A percentile compares a stretch with the other conserved stretches of the same genome.
These are phyloP conservation scores for Ganoderma lingzhi DNA, from an alignment of 1,284 basidiomycete genomes.

Conservation along the genomic window DNA sequence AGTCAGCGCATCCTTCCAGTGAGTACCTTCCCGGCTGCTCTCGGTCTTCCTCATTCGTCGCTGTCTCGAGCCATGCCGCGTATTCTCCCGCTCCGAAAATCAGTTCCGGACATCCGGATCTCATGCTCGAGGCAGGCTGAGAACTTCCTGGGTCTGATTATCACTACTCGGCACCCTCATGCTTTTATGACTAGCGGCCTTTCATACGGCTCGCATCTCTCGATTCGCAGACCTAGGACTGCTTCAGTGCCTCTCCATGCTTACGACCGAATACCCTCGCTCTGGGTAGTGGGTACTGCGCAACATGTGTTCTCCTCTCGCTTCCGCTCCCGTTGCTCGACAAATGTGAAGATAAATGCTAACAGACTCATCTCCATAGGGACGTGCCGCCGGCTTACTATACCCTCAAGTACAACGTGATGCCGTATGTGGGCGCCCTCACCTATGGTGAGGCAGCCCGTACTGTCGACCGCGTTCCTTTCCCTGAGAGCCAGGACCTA, in stretches of 20 bases:
- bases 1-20: slow-evolving; percentile 82
- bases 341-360: slow-evolving; percentile 22
- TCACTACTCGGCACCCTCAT: slow-evolving; percentile 7
- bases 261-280: not conserved
- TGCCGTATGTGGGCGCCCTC: slow-evolving; percentile 88
- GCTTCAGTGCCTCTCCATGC: not conserved
- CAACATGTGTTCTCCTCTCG: slow-evolving; percentile 3
- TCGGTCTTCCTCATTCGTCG: slow-evolving; percentile 8
- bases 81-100: not conserved
- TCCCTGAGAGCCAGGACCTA: slow-evolving; percentile 53
- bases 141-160: slow-evolving; percentile 1
- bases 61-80: not conserved
- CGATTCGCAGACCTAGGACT: not conserved
- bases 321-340: slow-evolving; percentile 17
- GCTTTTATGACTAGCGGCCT: not conserved
- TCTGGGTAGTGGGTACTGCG: slow-evolving; percentile 5
- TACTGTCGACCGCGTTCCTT: slow-evolving; percentile 60
- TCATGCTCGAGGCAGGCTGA: not conserved
- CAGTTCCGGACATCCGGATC: not conserved
- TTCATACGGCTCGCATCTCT: not conserved
- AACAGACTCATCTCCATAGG: slow-evolving; percentile 47
- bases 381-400: slow-evolving; percentile 74
- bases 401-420: slow-evolving; percentile 86
- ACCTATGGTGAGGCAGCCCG: slow-evolving; percentile 79
- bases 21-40: slow-evolving; percentile 42